A percentile compares a stretch with the other conserved stretches of the same genome.
Evolutionary conservation across 2,329 filamentous ascomycete species (phyloP).

Genomic region (Acrocalymma vagum): DNA sequence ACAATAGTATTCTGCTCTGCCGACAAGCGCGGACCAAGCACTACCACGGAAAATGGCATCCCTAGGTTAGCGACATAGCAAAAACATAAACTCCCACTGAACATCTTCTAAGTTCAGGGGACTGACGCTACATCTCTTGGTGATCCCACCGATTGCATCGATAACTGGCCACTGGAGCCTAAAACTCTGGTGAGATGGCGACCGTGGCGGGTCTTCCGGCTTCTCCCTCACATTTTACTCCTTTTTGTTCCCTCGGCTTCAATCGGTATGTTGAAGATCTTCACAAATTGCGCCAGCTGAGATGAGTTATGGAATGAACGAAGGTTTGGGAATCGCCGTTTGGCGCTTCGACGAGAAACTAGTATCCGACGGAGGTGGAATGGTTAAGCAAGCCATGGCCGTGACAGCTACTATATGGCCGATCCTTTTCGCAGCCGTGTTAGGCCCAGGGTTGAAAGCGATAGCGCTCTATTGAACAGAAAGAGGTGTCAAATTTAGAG

Average conservation of each 20-base stretch:
- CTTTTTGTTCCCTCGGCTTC: constrained; percentile 1
- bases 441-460: constrained; percentile 3
- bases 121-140: too few species aligned
- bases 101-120: too few species aligned
- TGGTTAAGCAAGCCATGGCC: constrained; percentile 5
- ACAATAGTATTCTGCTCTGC: too few species aligned
- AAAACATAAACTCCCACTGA: too few species aligned
- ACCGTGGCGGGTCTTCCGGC: neutral
- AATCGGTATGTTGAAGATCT: neutral
- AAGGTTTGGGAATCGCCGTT: constrained; percentile 7
- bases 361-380: constrained; percentile 1
- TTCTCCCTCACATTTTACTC: constrained; percentile 1
- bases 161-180: constrained; percentile 2
- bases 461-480: constrained; percentile 1
- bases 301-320: neutral
- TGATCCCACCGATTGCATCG: too few species aligned
- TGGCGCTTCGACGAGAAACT: neutral
- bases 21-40: too few species aligned
- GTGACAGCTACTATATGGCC: constrained; percentile 6
- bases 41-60: too few species aligned
- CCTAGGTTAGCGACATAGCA: too few species aligned
- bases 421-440: constrained; percentile 6
- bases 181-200: neutral
- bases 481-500: constrained; percentile 1
- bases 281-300: neutral